Evolutionary conservation across 345 rosid species (phyloP), one percentile per base, ranked within the genome.

Genomic region (Sonneratia alba): DNA sequence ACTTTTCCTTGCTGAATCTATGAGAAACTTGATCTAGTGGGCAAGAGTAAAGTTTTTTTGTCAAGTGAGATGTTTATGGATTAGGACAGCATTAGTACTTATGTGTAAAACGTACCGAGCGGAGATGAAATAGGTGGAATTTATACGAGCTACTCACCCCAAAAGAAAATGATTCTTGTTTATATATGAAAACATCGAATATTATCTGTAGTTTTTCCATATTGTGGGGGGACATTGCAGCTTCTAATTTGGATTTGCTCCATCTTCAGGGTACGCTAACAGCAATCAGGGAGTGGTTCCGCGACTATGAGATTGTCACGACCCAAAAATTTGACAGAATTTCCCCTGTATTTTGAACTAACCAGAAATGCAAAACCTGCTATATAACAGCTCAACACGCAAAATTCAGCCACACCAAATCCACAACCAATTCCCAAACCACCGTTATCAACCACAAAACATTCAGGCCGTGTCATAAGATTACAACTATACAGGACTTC

Each of bases 301-400:
- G 96, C 76, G 98, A 96, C 80, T 96, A 96, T 81, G 91, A 96
- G n/a, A n/a, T n/a, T n/a, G n/a, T n/a, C n/a, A n/a, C n/a, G n/a
- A n/a, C n/a, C n/a, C n/a, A n/a, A n/a, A n/a, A n/a, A n/a, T n/a
- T n/a, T n/a, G n/a, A n/a, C n/a, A n/a, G n/a, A n/a, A n/a, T n/a
- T n/a, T n/a, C n/a, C n/a, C n/a, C n/a, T n/a, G n/a, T n/a, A n/a
- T n/a, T n/a, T n/a, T n/a, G n/a, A n/a, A n/a, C n/a, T n/a, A n/a
- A n/a, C n/a, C n/a, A n/a, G n/a, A n/a, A n/a, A n/a, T n/a, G n/a
- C n/a, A n/a, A n/a, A n/a, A n/a, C n/a, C n/a, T n/a, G n/a, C n/a
- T n/a, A n/a, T n/a, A n/a, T n/a, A n/a, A n/a, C n/a, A n/a, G n/a
- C n/a, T n/a, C n/a, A n/a, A n/a, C n/a, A n/a, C n/a, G n/a, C n/a